These are phyloP conservation scores for Stagonosporopsis tanaceti DNA, from an alignment of 2,329 filamentous ascomycete genomes.

Conservation along the genomic window DNA sequence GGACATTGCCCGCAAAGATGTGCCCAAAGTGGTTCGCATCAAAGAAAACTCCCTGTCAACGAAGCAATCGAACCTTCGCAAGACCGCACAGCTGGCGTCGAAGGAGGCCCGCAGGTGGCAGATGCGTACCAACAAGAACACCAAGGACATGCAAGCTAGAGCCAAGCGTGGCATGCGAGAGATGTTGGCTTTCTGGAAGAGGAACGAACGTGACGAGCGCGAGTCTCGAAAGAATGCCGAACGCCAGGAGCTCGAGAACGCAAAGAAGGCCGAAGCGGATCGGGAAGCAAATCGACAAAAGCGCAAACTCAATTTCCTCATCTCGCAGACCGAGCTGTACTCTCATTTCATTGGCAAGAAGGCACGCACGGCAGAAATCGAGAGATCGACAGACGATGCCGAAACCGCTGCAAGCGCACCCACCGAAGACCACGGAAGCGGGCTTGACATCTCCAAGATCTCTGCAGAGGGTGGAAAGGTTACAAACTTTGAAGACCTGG, in stretches of 20 bases:
- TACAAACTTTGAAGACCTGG: conserved; percentile 91
- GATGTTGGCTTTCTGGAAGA: conserved; percentile 99
- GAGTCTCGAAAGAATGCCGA: conserved; percentile 94
- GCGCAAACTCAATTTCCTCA: conserved; percentile 98
- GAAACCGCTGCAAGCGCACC: conserved; percentile 55
- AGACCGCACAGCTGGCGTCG: conserved; percentile 94
- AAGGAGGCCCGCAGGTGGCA: conserved; percentile 99
- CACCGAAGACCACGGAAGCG: conserved; percentile 49
- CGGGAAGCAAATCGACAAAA: conserved; percentile 97
- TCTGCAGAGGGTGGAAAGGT: conserved; percentile 70
- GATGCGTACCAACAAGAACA: conserved; percentile 96
- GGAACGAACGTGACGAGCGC: conserved; percentile 96
- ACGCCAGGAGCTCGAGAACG: conserved; percentile 94
- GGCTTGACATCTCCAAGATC: conserved; percentile 58
- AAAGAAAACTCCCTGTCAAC: conserved; percentile 85
- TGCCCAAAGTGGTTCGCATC: conserved; percentile 89
- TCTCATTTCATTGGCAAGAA: conserved; percentile 99
- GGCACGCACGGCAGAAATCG: conserved; percentile 96
- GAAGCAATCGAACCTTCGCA: conserved; percentile 94
- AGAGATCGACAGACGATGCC: conserved; percentile 85
- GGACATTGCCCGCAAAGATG: conserved; percentile 90
- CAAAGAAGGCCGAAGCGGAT: conserved; percentile 95
- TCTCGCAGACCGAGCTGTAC: conserved; percentile 98
- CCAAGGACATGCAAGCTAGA: conserved; percentile 94
- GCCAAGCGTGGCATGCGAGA: conserved; percentile 99